These are phyloP conservation scores for Serendipita sp. DNA, from an alignment of 768 basidiomycete genomes.

Conservation along the genomic window DNA sequence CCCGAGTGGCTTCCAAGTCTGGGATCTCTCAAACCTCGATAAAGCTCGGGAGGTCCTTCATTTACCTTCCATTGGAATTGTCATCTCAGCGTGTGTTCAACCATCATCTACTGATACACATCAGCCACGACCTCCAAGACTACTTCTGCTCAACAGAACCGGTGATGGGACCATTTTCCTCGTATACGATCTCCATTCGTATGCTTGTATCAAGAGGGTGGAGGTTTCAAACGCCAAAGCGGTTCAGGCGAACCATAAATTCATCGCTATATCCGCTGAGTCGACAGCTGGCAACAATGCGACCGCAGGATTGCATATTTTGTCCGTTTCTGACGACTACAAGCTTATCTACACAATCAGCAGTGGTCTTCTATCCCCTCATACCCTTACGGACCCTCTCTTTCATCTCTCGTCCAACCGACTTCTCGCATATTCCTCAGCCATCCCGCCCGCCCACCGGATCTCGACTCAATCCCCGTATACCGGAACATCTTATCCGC, in stretches of 20 bases:
- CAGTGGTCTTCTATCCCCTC: not conserved
- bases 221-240: not conserved
- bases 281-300: not conserved
- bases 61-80: not conserved
- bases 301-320: not conserved
- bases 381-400: not conserved
- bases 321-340: not conserved
- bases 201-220: not conserved
- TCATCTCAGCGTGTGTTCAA: not conserved
- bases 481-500: not conserved
- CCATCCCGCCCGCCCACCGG: not conserved
- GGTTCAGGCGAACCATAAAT: not conserved
- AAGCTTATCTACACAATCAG: not conserved
- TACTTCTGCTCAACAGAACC: not conserved
- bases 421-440: not conserved
- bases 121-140: not conserved
- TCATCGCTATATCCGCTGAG: not conserved
- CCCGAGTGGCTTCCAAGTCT: not conserved
- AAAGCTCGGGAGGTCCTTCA: not conserved
- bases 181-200: not conserved
- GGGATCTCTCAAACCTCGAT: not conserved
- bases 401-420: not conserved
- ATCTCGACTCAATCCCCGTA: not conserved
- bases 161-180: not conserved
- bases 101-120: not conserved